Base-by-base conservation (phyloP, 208 protist species). In the Leishmania arabica region DNA sequence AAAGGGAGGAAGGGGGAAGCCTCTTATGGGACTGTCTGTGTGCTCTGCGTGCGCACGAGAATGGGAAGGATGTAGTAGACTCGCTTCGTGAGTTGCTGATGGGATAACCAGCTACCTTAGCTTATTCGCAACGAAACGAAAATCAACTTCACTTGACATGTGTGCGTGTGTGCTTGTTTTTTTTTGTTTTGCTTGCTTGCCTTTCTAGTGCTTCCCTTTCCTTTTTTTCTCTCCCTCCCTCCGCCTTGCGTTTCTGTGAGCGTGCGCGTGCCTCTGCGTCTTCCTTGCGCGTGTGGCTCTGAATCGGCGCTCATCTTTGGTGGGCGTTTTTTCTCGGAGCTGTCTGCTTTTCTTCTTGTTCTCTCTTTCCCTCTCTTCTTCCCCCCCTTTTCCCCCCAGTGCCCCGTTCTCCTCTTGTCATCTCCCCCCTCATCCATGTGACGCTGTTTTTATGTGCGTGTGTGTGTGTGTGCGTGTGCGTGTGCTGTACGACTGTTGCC, bases 191-290 rank as follows among this genome's bases (percentile, higher is more conserved):
- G 13, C 51, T 62, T 60, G 34, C 42, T 75, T 45, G 27, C 21
- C 40, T 60, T 42, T 75, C 24, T 58, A 62, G n/a, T 37, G 40
- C 17, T 24, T 74, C 53, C 24, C 7, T 56, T 75, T 34, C 24
- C 45, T 21, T 37, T 27, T 73, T 13, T 70, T 45, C 34, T 78
- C 76, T 77, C 72, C 31, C 51, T 6, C 51, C 51, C 3, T 68
- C 13, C 60, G 2, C 37, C 31, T 45, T 42, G n/a, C 15, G 64
- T 13, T 42, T 69, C 64, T 69, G 64, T 21, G 37, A 17, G 11
- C 40, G 31, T 80, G 13, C 80, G 77, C 78, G 76, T 62, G 53
- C 78, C 76, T 82, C 65, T 79, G 9, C 13, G 68, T 49, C 9
- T 54, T 19, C 68, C 31, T 49, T 49, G 68, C n/a, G 42, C 47